These are phyloP conservation scores for Amoebophrya sp. DNA, from an alignment of 169 alveolate genomes.

Conservation along the genomic window DNA sequence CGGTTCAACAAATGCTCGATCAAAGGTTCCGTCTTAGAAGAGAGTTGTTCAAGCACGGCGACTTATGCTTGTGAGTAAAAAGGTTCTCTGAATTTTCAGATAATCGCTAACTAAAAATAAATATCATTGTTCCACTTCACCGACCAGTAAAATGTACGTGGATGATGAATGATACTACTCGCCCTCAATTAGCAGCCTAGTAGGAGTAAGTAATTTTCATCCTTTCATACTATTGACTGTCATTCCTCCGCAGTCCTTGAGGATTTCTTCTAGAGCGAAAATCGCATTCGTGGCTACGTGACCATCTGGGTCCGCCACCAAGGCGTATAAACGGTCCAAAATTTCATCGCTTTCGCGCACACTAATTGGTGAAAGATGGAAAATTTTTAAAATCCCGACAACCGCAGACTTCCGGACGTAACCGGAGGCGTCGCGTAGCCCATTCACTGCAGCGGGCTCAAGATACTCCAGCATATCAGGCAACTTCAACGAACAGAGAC, in stretches of 20 bases:
- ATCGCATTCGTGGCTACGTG: conserved; percentile 79
- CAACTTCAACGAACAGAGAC: conserved; percentile 64
- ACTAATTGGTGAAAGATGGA: conserved; percentile 47
- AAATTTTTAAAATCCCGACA: conserved; percentile 78
- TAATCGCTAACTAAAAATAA: too few species aligned
- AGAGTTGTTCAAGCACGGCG: too few species aligned
- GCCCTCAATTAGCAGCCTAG: too few species aligned
- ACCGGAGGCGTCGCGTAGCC: conserved; percentile 48
- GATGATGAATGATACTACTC: too few species aligned
- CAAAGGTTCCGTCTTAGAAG: too few species aligned
- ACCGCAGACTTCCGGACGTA: conserved; percentile 92
- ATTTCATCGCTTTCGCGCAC: conserved; percentile 41
- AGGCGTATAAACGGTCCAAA: background rate
- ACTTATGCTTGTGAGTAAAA: too few species aligned
- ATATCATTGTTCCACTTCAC: too few species aligned
- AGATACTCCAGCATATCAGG: conserved; percentile 68
- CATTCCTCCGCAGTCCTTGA: conserved; percentile 86
- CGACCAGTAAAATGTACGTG: too few species aligned
- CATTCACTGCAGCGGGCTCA: conserved; percentile 58
- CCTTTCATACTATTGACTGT: conserved; percentile 58
- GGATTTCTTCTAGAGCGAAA: conserved; percentile 84
- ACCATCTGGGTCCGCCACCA: conserved; percentile 75
- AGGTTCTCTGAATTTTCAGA: too few species aligned
- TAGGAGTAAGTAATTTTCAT: too few species aligned
- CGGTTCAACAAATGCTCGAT: conserved; percentile 40